Evolutionary conservation across 257 asterid genomes (phyloP).

Genomic region (Plantago elongata): DNA sequence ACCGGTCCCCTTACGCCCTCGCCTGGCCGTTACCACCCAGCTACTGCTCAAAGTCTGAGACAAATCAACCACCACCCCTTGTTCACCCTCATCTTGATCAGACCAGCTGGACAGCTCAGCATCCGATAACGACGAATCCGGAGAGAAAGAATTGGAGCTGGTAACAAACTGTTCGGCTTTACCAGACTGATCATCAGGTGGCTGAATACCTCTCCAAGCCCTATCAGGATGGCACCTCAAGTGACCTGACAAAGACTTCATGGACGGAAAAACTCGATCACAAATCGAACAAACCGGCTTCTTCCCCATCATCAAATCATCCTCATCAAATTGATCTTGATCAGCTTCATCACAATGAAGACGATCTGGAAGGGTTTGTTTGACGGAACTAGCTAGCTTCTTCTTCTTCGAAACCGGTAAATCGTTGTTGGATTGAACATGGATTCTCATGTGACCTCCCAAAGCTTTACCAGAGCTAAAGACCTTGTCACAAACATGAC

Average conservation of each 20-base stretch:
- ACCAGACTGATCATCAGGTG: constrained; percentile 15
- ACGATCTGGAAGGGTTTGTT: constrained; percentile 2
- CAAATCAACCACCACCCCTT: constrained; percentile 19
- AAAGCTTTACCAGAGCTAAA: constrained; percentile 69
- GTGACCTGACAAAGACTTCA: constrained; percentile 57
- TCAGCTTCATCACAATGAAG: constrained; percentile 5
- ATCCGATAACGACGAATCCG: constrained; percentile 22
- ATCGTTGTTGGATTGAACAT: constrained; percentile 26
- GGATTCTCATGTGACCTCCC: constrained; percentile 85
- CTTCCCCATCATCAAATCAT: background rate
- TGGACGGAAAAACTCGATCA: constrained; percentile 39
- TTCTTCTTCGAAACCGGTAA: constrained; percentile 13
- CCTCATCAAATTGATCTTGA: background rate
- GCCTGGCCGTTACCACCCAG: constrained; percentile 52
- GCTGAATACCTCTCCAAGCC: constrained; percentile 54
- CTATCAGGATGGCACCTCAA: constrained; percentile 63
- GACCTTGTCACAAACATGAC: constrained; percentile 41
- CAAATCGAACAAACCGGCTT: constrained; percentile 33
- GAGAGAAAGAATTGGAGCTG: constrained; percentile 8
- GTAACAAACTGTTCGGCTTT: background rate
- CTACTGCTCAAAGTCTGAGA: constrained; percentile 18
- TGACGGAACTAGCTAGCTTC: constrained; percentile 22
- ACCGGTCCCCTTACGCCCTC: constrained; percentile 41
- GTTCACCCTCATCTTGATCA: background rate
- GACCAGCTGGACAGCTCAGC: constrained; percentile 10